These are phyloP conservation scores for Rugiboletus extremiorientalis DNA, from an alignment of 1,284 basidiomycete species.

Conservation along the genomic window DNA sequence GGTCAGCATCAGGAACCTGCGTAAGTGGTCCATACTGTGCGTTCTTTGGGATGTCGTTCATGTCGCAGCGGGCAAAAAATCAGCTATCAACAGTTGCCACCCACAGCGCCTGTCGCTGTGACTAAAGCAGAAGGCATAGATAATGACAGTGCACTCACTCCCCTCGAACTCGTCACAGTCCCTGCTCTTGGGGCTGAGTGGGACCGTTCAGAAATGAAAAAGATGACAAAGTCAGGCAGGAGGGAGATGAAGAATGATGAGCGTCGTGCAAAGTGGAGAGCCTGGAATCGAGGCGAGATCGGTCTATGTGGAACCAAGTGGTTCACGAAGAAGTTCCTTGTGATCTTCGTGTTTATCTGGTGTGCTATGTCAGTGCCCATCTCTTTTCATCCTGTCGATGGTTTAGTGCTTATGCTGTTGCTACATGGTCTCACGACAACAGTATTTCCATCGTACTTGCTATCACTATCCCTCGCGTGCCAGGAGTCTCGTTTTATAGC, in stretches of 20 bases:
- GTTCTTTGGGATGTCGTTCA: constrained; percentile 2
- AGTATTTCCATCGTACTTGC: constrained; percentile 71
- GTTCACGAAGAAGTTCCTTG: constrained; percentile 69
- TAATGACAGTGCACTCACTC: constrained; percentile 34
- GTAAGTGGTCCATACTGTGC: constrained; percentile 30
- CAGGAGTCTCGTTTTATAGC: constrained; percentile 62
- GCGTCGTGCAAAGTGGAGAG: constrained; percentile 56
- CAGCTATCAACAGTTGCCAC: constrained; percentile 58
- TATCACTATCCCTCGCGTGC: constrained; percentile 80
- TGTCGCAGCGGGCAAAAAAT: background rate
- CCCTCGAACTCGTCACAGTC: constrained; percentile 84
- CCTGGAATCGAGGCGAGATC: constrained; percentile 71
- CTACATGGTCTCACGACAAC: background rate
- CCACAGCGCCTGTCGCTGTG: constrained; percentile 35
- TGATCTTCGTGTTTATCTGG: constrained; percentile 64
- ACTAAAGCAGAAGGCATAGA: constrained; percentile 34
- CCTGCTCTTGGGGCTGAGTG: constrained; percentile 88
- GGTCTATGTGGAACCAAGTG: constrained; percentile 73
- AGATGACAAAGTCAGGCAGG: constrained; percentile 70
- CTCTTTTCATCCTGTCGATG: background rate
- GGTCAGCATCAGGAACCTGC: constrained; percentile 36
- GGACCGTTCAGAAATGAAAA: constrained; percentile 71
- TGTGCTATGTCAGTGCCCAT: constrained; percentile 57
- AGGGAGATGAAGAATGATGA: constrained; percentile 58
- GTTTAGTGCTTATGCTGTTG: constrained; percentile 9